Conservation (phyloP, 2,329 filamentous ascomycete genomes). For the Dactylellina leptospora region DNA sequence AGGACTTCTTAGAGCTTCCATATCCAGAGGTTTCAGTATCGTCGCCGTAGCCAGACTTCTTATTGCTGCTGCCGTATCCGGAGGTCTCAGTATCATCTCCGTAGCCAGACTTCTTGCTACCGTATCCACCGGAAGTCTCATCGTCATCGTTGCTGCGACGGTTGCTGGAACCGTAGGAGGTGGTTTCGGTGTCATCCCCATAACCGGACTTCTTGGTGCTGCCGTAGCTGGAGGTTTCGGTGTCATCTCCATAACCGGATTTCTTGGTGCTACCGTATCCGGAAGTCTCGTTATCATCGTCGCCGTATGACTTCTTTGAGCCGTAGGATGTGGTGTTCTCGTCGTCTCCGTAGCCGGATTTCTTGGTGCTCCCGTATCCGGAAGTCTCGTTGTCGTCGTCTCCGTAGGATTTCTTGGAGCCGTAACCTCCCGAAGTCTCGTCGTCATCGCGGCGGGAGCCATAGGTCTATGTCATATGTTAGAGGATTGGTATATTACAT, state of each 20-base stretch:
- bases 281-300: constrained; percentile 45
- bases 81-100: constrained; percentile 23
- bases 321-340: constrained; percentile 44
- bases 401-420: constrained; percentile 18
- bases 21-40: no score
- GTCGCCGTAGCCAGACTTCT: not conserved
- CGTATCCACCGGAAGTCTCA: constrained; percentile 17
- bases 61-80: not conserved
- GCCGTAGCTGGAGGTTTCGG: constrained; percentile 14
- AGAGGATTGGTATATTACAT: not conserved
- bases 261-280: constrained; percentile 20
- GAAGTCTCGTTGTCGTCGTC: constrained; percentile 47
- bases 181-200: constrained; percentile 41
- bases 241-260: constrained; percentile 7
- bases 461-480: no score
- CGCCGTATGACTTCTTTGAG: constrained; percentile 12
- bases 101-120: constrained; percentile 7
- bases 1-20: no score
- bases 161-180: not conserved
- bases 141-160: not conserved
- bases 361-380: constrained; percentile 22
- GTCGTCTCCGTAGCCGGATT: constrained; percentile 8
- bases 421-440: constrained; percentile 9
- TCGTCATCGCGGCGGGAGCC: no score
- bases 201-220: constrained; percentile 3